phyloP scores from a whole-genome alignment of 257 asterid genomes.

The Thymus mandschuricus region DNA sequence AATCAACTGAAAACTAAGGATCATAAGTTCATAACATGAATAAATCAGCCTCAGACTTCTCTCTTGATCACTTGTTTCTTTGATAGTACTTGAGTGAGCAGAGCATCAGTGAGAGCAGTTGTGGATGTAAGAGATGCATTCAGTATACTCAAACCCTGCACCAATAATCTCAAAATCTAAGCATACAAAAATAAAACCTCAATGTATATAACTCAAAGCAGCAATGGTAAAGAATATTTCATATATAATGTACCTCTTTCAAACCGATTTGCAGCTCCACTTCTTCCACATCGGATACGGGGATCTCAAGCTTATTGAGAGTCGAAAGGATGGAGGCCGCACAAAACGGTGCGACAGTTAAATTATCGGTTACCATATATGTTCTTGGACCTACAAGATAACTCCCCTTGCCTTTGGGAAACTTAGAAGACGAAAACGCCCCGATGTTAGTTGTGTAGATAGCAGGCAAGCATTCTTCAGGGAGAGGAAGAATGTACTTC shows the following conservation, averaged over 20 bases:
- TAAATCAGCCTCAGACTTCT: no score
- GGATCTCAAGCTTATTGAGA: slow-evolving; percentile 2
- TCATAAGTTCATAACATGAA: no score
- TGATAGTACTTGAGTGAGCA: no score
- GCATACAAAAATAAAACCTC: neutral
- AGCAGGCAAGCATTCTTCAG: no score
- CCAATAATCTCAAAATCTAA: no score
- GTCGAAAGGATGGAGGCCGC: neutral
- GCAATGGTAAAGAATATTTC: neutral
- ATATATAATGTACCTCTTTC: neutral
- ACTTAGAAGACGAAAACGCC: neutral
- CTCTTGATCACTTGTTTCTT: no score
- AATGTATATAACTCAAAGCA: no score
- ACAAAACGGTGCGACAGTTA: slow-evolving; percentile 1
- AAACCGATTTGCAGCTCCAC: neutral
- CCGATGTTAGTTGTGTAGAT: no score
- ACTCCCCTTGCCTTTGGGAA: slow-evolving; percentile 2
- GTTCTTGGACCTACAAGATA: neutral
- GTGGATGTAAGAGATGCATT: neutral
- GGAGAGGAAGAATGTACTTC: no score
- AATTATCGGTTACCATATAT: slow-evolving; percentile 5
- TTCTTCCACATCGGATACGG: slow-evolving; percentile 31
- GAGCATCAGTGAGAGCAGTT: neutral
- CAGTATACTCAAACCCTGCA: no score
- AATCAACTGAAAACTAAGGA: no score